Conservation (phyloP, 306 rosid genomes). For the Quercus berberidifolia region DNA sequence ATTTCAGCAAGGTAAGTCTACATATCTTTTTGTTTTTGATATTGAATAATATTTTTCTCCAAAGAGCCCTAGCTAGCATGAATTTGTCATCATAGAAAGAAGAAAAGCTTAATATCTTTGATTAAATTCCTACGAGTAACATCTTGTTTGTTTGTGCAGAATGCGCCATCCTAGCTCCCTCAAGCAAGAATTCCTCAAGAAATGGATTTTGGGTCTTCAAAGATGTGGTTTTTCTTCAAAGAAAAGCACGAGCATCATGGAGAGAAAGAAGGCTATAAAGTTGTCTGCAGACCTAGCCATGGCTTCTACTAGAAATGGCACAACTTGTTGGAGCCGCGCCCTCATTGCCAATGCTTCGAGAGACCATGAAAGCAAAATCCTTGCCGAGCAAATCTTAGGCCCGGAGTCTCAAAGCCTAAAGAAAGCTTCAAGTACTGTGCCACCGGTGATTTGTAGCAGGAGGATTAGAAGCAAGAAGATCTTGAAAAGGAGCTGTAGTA, state of each 20-base stretch:
- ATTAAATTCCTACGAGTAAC: not conserved
- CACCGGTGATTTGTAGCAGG: conserved; percentile 6
- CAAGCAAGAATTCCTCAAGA: conserved; percentile 64
- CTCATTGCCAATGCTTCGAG: conserved; percentile 39
- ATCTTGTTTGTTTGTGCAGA: conserved; percentile 5
- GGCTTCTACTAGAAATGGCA: conserved; percentile 58
- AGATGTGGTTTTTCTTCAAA: conserved; percentile 36
- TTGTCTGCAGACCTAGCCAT: conserved; percentile 73
- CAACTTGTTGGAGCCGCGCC: conserved; percentile 65
- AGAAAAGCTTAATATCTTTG: not conserved
- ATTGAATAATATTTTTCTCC: not conserved
- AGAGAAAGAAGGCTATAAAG: conserved; percentile 75
- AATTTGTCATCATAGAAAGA: too few species aligned
- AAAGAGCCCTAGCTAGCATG: conserved; percentile 5
- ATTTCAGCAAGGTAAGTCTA: conserved; percentile 30
- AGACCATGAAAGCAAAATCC: conserved; percentile 6
- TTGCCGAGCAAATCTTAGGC: conserved; percentile 19
- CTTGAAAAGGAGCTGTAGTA: conserved; percentile 37
- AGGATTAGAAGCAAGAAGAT: conserved; percentile 37
- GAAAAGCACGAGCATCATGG: conserved; percentile 45
- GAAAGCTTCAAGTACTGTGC: not conserved
- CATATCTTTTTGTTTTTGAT: not conserved
- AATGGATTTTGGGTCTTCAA: conserved; percentile 63
- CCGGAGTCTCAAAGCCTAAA: not conserved
- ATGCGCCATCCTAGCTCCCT: conserved; percentile 47